Conservation (phyloP, 1,139 yeast species). For the Casaregolazyma suthepensis region DNA sequence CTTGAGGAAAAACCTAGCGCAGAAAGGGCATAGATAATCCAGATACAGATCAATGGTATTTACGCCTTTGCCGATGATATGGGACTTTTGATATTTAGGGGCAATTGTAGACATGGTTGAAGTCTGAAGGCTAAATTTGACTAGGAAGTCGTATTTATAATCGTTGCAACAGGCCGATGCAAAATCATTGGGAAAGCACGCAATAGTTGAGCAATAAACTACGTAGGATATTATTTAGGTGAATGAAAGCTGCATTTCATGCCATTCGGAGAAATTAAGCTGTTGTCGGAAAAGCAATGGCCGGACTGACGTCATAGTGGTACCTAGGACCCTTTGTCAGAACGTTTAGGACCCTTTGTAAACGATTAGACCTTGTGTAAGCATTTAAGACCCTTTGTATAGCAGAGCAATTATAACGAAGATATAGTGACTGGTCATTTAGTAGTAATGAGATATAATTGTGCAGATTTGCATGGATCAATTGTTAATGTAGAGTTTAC, state of each 20-base stretch:
- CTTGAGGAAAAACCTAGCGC: slow-evolving; percentile 57
- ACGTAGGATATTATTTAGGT: background rate
- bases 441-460: too few relatives aligned
- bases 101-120: slow-evolving; percentile 23
- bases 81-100: slow-evolving; percentile 28
- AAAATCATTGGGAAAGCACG: background rate
- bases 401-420: background rate
- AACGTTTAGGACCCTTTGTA: background rate
- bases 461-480: too few relatives aligned
- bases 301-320: background rate
- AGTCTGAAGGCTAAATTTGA: too few relatives aligned
- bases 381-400: background rate
- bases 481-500: too few relatives aligned
- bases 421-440: background rate
- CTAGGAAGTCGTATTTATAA: background rate
- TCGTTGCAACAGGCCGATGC: background rate
- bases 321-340: background rate
- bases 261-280: background rate
- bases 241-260: background rate
- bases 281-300: background rate
- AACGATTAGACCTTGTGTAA: too few relatives aligned
- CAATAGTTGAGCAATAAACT: background rate
- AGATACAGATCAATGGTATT: slow-evolving; percentile 52
- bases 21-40: slow-evolving; percentile 76
- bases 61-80: slow-evolving; percentile 25